phyloP scores from a whole-genome alignment of 2,329 filamentous ascomycete genomes.

The Chaetomium olivaceum region DNA sequence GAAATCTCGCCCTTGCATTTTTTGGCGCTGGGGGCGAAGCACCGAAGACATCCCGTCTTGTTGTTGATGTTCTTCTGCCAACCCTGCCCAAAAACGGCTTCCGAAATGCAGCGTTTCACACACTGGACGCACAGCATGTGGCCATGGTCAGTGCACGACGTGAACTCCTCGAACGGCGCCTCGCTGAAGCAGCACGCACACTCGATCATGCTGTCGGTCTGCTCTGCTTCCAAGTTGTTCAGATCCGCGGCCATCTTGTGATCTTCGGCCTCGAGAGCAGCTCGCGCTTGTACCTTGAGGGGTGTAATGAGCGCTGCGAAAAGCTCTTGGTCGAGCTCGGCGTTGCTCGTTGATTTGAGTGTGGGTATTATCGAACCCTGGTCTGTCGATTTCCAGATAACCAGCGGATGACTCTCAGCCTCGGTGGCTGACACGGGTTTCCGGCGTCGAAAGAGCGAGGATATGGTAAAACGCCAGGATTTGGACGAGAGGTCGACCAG shows the following conservation, averaged over 20 bases:
- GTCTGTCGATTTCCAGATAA: constrained; percentile 60
- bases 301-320: constrained; percentile 59
- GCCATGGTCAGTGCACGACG: constrained; percentile 65
- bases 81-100: constrained; percentile 90
- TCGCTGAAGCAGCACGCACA: constrained; percentile 78
- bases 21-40: constrained; percentile 71
- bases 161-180: constrained; percentile 70
- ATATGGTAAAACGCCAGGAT: constrained; percentile 76
- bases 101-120: constrained; percentile 76
- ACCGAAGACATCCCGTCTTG: constrained; percentile 72
- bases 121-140: constrained; percentile 82
- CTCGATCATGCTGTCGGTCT: constrained; percentile 60
- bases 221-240: constrained; percentile 61
- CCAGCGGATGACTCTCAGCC: constrained; percentile 61
- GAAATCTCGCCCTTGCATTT: constrained; percentile 77
- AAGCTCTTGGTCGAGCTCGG: constrained; percentile 64
- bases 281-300: constrained; percentile 47
- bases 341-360: constrained; percentile 64
- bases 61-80: constrained; percentile 80
- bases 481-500: constrained; percentile 68
- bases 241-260: constrained; percentile 53
- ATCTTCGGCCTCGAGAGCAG: constrained; percentile 53
- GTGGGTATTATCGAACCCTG: constrained; percentile 59
- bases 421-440: constrained; percentile 56
- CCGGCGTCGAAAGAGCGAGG: constrained; percentile 67